Base-by-base conservation (phyloP, 331 rosid genomes). In the Pyrus hybrid region DNA sequence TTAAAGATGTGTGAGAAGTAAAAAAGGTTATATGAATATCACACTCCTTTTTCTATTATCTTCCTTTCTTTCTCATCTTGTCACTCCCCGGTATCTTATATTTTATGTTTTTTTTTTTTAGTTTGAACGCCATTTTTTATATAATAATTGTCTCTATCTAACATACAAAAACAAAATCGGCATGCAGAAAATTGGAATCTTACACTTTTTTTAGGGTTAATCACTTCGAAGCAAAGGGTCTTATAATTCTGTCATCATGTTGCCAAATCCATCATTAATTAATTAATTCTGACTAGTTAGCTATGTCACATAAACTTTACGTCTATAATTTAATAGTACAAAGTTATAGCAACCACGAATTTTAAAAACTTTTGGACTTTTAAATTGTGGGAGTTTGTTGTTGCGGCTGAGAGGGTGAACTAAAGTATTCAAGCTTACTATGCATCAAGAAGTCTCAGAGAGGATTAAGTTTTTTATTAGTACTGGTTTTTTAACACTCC, bases 101-200 rank as follows among this genome's bases (percentile, higher is more conserved):
- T 28, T 9, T 33, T 8, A 8, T 33, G 17, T 26, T 11, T 14
- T 9, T 26, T 32, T 33, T 22, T 71, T 16, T n/a, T n/a, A 22
- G 54, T 61, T 70, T 76, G 49, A 22, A 25, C 21, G 25, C 60
- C 32, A 63, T 6, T 49, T 25, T 64, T 80, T 66, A 47, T 43
- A 32, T 65, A 26, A 64, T 62, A 62, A 17, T 57, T 73, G 60
- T 37, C 78, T 76, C 73, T 56, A 71, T 83, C 73, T 75, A 63
- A 54, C 73, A 28, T 70, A 64, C 58, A 72, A 67, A 67, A 70
- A 68, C 68, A 25, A 45, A 62, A 69, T 64, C 29, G 74, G 74
- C 73, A 22, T 3, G 71, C 21, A 63, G 2, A 62, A 73, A 65
- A 64, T 74, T 76, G 85, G 86, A 85, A 83, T 87, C 69, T 75